A percentile compares a stretch with the other conserved stretches of the same genome.
Conservation (phyloP, 306 rosid species). For the Vigna hirtella region DNA sequence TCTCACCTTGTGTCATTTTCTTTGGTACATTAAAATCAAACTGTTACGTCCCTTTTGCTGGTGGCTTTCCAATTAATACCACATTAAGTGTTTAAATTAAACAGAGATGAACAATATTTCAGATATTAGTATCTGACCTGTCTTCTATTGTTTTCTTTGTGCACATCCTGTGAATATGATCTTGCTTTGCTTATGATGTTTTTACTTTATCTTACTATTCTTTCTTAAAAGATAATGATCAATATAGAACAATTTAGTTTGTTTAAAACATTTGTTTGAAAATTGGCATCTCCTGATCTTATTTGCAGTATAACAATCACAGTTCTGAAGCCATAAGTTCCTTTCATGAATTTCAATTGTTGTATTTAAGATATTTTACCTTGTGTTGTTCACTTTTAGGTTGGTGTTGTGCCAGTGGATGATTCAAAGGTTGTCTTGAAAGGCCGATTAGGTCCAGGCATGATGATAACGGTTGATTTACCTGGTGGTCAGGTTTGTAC, state of each 20-base stretch:
- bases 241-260: conserved; percentile 6
- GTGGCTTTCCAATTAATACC: conserved; percentile 1
- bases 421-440: conserved; percentile 94
- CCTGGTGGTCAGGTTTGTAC: conserved; percentile 80
- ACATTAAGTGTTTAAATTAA: neutral
- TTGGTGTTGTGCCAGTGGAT: conserved; percentile 93
- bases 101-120: conserved; percentile 15
- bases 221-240: neutral
- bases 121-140: conserved; percentile 27
- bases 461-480: conserved; percentile 96
- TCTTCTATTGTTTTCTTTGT: conserved; percentile 32
- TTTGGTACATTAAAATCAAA: conserved; percentile 33
- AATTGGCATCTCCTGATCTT: conserved; percentile 17
- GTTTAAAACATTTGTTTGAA: neutral
- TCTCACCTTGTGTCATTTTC: conserved; percentile 10
- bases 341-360: conserved; percentile 32
- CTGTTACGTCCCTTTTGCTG: conserved; percentile 3
- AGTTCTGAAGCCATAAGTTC: conserved; percentile 30
- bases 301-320: conserved; percentile 3
- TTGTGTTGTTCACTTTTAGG: conserved; percentile 57
- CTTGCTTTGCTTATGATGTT: conserved; percentile 28
- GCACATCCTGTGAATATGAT: conserved; percentile 26
- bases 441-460: conserved; percentile 99
- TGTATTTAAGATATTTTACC: conserved; percentile 36
- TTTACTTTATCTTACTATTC: neutral